A percentile compares a stretch with the other conserved stretches of the same genome.
These are phyloP conservation scores for Lophiostoma macrostomum DNA, from an alignment of 495 filamentous ascomycete genomes.

Conservation along the genomic window DNA sequence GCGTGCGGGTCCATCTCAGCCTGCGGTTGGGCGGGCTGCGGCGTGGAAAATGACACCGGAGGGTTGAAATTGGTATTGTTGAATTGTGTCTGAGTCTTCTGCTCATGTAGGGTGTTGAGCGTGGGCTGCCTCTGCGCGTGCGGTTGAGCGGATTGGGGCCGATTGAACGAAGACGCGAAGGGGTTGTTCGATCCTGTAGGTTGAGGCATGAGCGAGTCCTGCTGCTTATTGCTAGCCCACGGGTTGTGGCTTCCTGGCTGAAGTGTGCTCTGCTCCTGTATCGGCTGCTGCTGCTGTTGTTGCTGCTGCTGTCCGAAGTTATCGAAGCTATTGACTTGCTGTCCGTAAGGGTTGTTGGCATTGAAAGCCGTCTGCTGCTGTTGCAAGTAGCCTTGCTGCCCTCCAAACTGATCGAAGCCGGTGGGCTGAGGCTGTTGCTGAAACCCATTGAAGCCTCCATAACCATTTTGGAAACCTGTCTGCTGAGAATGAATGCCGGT, in stretches of 20 bases:
- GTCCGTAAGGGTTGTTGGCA: constrained; percentile 67
- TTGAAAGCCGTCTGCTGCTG: constrained; percentile 72
- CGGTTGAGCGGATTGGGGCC: constrained; percentile 42
- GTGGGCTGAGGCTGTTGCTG: constrained; percentile 63
- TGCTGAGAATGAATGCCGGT: constrained; percentile 39
- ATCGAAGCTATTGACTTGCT: constrained; percentile 51
- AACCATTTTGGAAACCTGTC: constrained; percentile 62
- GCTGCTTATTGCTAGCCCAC: constrained; percentile 52
- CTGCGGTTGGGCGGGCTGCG: constrained; percentile 43
- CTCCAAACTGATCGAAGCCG: constrained; percentile 43
- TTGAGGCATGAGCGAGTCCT: constrained; percentile 57
- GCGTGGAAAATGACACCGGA: constrained; percentile 34
- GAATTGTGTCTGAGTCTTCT: constrained; percentile 43
- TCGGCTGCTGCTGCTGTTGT: constrained; percentile 44
- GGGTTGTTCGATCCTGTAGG: constrained; percentile 96
- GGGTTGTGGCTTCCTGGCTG: constrained; percentile 86
- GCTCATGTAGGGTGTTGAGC: constrained; percentile 58
- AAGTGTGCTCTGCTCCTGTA: constrained; percentile 55
- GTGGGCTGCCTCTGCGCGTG: constrained; percentile 41
- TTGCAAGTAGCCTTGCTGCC: constrained; percentile 53
- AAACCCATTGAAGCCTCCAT: constrained; percentile 43
- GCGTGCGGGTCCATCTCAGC: constrained; percentile 69
- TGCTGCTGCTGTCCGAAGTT: constrained; percentile 52
- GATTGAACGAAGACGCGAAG: constrained; percentile 62
- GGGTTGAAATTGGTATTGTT: constrained; percentile 43